phyloP scores from a whole-genome alignment of 2,329 filamentous ascomycete genomes.

The Hypoxylon sp. region DNA sequence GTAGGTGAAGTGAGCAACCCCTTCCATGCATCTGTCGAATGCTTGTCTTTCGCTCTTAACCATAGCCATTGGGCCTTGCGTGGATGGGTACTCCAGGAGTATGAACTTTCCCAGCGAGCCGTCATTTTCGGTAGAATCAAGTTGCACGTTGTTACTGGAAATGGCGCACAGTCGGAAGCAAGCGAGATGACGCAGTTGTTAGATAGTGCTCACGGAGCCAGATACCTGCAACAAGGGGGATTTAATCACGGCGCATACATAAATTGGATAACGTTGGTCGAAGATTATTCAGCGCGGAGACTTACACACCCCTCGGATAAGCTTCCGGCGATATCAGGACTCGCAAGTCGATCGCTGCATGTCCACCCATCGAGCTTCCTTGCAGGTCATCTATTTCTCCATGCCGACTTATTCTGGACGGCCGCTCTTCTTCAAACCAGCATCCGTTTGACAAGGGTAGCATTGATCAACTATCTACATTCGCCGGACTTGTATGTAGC shows the following conservation, averaged over 20 bases:
- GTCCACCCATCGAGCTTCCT: background rate
- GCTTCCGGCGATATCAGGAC: conserved; percentile 26
- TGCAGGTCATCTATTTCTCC: conserved; percentile 18
- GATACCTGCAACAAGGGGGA: background rate
- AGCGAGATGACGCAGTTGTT: background rate
- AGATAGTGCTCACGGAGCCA: background rate
- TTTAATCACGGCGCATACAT: background rate
- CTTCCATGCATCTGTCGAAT: background rate
- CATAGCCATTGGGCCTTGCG: conserved; percentile 21
- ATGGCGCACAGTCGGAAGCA: conserved; percentile 21
- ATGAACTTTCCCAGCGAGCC: conserved; percentile 16
- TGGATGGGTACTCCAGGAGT: conserved; percentile 32
- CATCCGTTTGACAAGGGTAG: background rate
- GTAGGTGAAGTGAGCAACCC: conserved; percentile 8
- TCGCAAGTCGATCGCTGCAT: conserved; percentile 8
- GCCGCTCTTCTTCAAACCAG: background rate
- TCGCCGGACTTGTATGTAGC: conserved; percentile 13
- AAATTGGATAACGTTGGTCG: conserved; percentile 8
- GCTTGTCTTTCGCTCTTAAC: conserved; percentile 3
- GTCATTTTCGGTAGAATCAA: conserved; percentile 23
- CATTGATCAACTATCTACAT: background rate
- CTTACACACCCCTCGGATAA: conserved; percentile 23
- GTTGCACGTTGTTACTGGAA: conserved; percentile 20
- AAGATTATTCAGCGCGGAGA: conserved; percentile 17
- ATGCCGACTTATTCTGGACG: conserved; percentile 15